Conservation (phyloP, 176 grass and related monocot species). For the Tuctoria greenei region DNA sequence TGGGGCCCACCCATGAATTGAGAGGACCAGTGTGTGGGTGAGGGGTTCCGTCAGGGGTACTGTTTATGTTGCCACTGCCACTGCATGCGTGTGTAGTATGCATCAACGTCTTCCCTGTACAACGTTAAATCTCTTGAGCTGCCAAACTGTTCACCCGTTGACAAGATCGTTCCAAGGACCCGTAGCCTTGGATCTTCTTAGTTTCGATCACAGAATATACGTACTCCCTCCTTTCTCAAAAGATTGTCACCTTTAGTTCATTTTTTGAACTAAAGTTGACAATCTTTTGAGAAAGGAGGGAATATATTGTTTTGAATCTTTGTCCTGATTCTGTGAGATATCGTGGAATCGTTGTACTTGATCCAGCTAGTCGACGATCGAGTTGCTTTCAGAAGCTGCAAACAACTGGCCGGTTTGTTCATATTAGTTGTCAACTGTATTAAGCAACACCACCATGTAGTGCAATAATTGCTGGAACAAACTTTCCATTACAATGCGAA, state of each 20-base stretch:
- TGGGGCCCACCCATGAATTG: conserved; percentile 26
- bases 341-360: not conserved
- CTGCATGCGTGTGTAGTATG: conserved; percentile 36
- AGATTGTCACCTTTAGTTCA: too few species aligned
- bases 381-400: not conserved
- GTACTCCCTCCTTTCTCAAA: too few species aligned
- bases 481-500: not conserved
- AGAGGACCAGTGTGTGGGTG: conserved; percentile 48
- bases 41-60: conserved; percentile 47
- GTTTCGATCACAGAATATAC: not conserved
- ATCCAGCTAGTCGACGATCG: not conserved
- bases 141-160: conserved; percentile 12
- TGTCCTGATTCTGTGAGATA: not conserved
- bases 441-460: not conserved
- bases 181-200: not conserved
- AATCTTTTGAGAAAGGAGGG: too few species aligned
- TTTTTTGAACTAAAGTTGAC: too few species aligned
- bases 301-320: not conserved
- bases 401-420: not conserved
- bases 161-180: conserved; percentile 25
- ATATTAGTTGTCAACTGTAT: not conserved
- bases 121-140: conserved; percentile 26
- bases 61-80: conserved; percentile 55
- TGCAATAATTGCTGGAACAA: not conserved
- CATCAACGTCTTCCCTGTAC: conserved; percentile 29